A percentile compares a stretch with the other conserved stretches of the same genome.
These are phyloP conservation scores for Dipodascopsis tothii DNA, from an alignment of 805 yeast genomes.

Conservation along the genomic window DNA sequence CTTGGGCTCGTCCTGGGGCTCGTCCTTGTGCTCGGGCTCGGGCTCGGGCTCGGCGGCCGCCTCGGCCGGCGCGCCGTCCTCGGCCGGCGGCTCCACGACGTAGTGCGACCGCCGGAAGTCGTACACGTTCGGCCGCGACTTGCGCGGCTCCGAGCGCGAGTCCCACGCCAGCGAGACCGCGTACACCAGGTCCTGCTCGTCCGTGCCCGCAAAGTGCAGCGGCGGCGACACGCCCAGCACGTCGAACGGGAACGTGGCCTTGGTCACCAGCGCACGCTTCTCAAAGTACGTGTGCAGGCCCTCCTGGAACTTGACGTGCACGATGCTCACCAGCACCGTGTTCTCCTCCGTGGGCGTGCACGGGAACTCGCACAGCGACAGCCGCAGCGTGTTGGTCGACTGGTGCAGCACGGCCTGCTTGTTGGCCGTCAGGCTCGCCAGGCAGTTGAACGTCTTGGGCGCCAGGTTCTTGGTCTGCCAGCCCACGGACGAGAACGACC, in stretches of 20 bases:
- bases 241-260: slow-evolving; percentile 19
- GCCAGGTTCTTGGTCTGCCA: slow-evolving; percentile 19
- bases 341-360: slow-evolving; percentile 20
- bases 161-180: slow-evolving; percentile 18
- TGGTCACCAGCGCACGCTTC: slow-evolving; percentile 16
- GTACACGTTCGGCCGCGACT: slow-evolving; percentile 11
- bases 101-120: slow-evolving; percentile 5
- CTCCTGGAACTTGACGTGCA: slow-evolving; percentile 18
- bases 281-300: slow-evolving; percentile 21
- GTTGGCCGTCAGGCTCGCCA: slow-evolving; percentile 6
- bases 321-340: slow-evolving; percentile 19
- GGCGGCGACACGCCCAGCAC: slow-evolving; percentile 20
- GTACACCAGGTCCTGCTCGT: slow-evolving; percentile 13
- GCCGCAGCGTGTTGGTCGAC: slow-evolving; percentile 18
- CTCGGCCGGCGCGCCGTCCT: no score
- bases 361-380: slow-evolving; percentile 21
- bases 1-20: slow-evolving; percentile 1
- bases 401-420: slow-evolving; percentile 14
- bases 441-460: slow-evolving; percentile 16
- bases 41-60: background rate
- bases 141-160: slow-evolving; percentile 14
- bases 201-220: slow-evolving; percentile 15
- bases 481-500: slow-evolving; percentile 13
- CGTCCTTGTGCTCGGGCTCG: background rate
- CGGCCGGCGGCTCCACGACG: background rate